These are phyloP conservation scores for Nemania abortiva DNA, from an alignment of 2,329 filamentous ascomycete species.

Conservation along the genomic window DNA sequence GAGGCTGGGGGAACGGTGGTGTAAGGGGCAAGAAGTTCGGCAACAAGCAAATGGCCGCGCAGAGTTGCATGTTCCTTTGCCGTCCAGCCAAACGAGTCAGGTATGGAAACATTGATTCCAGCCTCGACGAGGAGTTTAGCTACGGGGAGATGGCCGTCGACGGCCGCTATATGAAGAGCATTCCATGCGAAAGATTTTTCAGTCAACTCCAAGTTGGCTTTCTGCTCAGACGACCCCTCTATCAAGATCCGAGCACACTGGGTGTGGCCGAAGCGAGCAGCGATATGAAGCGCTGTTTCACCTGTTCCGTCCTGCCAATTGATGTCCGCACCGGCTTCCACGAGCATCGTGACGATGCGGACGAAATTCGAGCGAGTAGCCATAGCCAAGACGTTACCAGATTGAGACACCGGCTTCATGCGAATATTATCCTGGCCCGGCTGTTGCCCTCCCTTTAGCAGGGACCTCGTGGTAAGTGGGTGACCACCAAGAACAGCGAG, in stretches of 20 bases:
- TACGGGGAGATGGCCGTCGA: constrained; percentile 84
- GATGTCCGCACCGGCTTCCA: constrained; percentile 90
- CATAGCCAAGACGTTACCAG: constrained; percentile 86
- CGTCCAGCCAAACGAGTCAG: constrained; percentile 93
- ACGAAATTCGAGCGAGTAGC: constrained; percentile 90
- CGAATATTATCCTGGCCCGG: constrained; percentile 72
- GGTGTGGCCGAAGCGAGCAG: constrained; percentile 86
- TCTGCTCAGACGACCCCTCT: constrained; percentile 75
- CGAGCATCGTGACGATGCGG: constrained; percentile 85
- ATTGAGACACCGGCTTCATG: constrained; percentile 80
- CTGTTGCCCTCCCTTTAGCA: constrained; percentile 86
- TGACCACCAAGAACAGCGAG: constrained; percentile 93
- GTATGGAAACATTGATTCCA: constrained; percentile 78
- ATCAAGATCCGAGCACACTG: constrained; percentile 84
- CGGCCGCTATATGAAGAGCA: constrained; percentile 90
- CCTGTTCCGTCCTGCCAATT: constrained; percentile 93
- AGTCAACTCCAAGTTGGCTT: constrained; percentile 78
- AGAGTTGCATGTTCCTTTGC: constrained; percentile 93
- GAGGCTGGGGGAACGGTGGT: constrained; percentile 48
- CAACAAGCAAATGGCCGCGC: constrained; percentile 87
- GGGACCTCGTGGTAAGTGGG: constrained; percentile 81
- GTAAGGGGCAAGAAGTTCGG: constrained; percentile 73
- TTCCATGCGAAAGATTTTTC: constrained; percentile 95
- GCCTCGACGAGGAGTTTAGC: constrained; percentile 82
- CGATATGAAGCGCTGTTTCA: constrained; percentile 92